Conservation (phyloP, 2,329 filamentous ascomycete genomes). For the Huntiella decipiens region DNA sequence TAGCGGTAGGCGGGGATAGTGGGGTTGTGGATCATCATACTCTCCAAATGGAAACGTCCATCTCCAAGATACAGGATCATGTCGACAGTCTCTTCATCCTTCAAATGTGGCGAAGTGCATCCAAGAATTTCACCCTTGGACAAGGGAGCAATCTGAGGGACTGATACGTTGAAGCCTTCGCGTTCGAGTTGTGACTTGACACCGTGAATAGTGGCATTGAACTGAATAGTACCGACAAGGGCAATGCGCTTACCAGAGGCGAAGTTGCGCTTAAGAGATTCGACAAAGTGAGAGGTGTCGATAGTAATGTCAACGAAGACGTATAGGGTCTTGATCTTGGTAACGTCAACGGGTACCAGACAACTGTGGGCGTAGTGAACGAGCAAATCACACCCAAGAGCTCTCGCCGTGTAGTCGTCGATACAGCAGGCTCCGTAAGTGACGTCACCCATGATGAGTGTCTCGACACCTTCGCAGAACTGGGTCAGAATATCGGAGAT, state of each 20-base stretch:
- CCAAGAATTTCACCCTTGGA: conserved; percentile 92
- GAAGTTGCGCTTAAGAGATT: conserved; percentile 79
- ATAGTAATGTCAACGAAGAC: conserved; percentile 98
- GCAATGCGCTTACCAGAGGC: conserved; percentile 69
- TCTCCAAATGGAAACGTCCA: conserved; percentile 88
- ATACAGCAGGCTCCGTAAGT: conserved; percentile 98
- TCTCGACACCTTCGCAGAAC: conserved; percentile 83
- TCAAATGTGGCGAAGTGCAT: conserved; percentile 72
- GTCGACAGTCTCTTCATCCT: conserved; percentile 42
- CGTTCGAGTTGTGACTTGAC: conserved; percentile 58
- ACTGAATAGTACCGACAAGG: conserved; percentile 92
- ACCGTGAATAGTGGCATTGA: conserved; percentile 90
- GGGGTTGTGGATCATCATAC: conserved; percentile 98
- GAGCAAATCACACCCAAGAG: conserved; percentile 80
- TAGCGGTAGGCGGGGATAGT: conserved; percentile 80
- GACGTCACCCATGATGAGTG: conserved; percentile 96
- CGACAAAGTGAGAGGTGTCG: conserved; percentile 70
- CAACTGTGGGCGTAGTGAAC: conserved; percentile 97
- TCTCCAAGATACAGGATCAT: conserved; percentile 79
- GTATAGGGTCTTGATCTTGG: conserved; percentile 90
- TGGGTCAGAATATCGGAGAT: conserved; percentile 90
- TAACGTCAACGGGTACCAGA: conserved; percentile 87
- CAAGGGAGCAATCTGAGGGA: conserved; percentile 82
- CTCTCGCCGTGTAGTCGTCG: conserved; percentile 90
- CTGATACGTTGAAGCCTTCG: conserved; percentile 66